phyloP scores from a whole-genome alignment of 257 asterid genomes.

The Coffea canephora region DNA sequence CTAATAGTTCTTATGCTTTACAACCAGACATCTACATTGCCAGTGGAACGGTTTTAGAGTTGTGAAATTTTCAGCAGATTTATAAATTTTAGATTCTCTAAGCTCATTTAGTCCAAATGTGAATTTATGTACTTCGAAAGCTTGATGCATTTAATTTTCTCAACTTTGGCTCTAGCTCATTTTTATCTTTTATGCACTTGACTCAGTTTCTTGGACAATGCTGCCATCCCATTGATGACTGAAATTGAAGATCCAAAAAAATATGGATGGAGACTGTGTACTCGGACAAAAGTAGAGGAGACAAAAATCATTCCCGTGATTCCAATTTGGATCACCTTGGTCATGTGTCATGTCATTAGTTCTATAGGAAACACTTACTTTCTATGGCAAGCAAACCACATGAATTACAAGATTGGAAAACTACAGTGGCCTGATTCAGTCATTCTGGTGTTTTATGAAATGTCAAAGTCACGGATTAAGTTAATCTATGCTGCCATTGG shows the following conservation, averaged over 20 bases:
- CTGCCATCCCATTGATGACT: too few species aligned
- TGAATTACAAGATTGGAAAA: slow-evolving; percentile 50
- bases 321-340: slow-evolving; percentile 51
- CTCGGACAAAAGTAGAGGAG: slow-evolving; percentile 25
- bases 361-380: slow-evolving; percentile 61
- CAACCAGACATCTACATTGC: too few species aligned
- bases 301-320: slow-evolving; percentile 52
- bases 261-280: too few species aligned
- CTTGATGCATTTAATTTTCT: background rate
- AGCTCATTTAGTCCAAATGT: background rate
- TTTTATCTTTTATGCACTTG: too few species aligned
- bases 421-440: slow-evolving; percentile 43
- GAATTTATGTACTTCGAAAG: background rate
- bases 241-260: too few species aligned
- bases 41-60: too few species aligned
- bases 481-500: background rate
- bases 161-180: background rate
- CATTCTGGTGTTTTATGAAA: slow-evolving; percentile 26
- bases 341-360: slow-evolving; percentile 43
- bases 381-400: slow-evolving; percentile 50
- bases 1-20: too few species aligned
- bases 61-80: background rate
- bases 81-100: background rate
- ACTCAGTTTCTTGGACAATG: too few species aligned
- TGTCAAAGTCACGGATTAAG: background rate